Evolutionary conservation across 1,284 basidiomycete species (phyloP).

Genomic region (Ganoderma leucocontextum): DNA sequence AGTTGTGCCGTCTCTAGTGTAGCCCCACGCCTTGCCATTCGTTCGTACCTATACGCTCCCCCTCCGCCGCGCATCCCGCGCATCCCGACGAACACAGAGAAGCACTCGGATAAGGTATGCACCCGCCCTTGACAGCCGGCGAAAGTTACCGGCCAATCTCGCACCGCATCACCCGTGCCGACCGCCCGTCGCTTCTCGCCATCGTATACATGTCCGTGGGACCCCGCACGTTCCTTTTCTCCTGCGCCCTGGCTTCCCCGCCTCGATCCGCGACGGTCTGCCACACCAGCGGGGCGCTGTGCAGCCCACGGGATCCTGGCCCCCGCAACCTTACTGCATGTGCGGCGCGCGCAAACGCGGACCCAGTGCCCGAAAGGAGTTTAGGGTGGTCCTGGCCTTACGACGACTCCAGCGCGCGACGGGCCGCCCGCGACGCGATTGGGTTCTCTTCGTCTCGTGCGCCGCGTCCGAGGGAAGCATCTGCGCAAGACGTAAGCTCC

Average conservation of each 20-base stretch:
- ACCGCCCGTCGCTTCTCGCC: conserved; percentile 2
- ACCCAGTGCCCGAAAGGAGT: background rate
- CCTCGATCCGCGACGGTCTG: conserved; percentile 5
- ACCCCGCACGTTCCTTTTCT: background rate
- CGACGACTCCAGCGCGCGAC: background rate
- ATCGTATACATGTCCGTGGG: background rate
- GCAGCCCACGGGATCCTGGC: background rate
- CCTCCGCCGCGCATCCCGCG: conserved; percentile 11
- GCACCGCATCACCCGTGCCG: conserved; percentile 8
- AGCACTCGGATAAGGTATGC: conserved; percentile 20
- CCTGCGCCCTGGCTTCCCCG: background rate
- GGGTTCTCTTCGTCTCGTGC: conserved; percentile 1
- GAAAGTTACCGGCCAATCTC: conserved; percentile 28
- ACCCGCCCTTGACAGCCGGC: conserved; percentile 23
- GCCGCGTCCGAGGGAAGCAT: background rate
- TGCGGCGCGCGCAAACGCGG: background rate
- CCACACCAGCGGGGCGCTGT: background rate
- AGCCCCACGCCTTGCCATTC: background rate
- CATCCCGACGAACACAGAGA: conserved; percentile 24
- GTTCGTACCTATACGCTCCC: background rate
- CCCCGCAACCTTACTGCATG: background rate
- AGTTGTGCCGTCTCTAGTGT: background rate
- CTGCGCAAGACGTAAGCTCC: background rate
- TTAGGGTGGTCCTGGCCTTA: conserved; percentile 7
- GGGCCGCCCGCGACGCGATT: conserved; percentile 8